Conservation (phyloP, 805 yeast species). For the Pichia nanzhaoensis region DNA sequence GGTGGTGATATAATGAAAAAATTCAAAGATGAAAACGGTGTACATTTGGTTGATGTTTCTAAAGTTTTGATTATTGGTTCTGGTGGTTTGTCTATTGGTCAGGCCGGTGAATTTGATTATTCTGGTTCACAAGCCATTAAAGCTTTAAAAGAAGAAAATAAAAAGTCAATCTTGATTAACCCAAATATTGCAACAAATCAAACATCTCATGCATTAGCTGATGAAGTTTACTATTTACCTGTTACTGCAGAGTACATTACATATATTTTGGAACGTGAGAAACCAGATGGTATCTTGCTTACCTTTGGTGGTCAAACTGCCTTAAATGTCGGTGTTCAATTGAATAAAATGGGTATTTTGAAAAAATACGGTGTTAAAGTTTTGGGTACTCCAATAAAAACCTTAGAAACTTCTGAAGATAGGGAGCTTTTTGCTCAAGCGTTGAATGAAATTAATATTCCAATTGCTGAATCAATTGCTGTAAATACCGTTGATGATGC, state of each 20-base stretch:
- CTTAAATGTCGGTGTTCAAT: conserved; percentile 89
- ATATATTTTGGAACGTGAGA: conserved; percentile 90
- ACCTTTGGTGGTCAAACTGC: conserved; percentile 99
- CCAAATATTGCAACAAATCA: conserved; percentile 97
- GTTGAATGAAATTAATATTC: conserved; percentile 87
- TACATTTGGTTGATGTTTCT: conserved; percentile 70
- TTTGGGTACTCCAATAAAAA: conserved; percentile 93
- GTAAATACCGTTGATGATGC: conserved; percentile 93
- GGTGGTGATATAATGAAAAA: conserved; percentile 56
- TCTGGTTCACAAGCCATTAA: conserved; percentile 97
- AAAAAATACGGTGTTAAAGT: conserved; percentile 89
- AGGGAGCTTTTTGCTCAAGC: conserved; percentile 96
- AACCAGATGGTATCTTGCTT: conserved; percentile 90
- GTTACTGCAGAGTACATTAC: conserved; percentile 96
- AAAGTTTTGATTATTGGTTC: conserved; percentile 93
- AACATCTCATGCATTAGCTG: conserved; percentile 92
- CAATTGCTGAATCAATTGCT: conserved; percentile 95
- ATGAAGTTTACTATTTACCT: conserved; percentile 90
- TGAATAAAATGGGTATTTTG: conserved; percentile 92
- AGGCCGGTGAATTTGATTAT: conserved; percentile 97
- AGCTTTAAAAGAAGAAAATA: conserved; percentile 87
- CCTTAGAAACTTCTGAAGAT: conserved; percentile 95
- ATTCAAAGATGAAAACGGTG: conserved; percentile 54
- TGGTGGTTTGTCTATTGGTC: conserved; percentile 96
- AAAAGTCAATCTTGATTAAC: conserved; percentile 77